These are phyloP conservation scores for Solanum clarkiae DNA, from an alignment of 257 asterid genomes.

Conservation along the genomic window DNA sequence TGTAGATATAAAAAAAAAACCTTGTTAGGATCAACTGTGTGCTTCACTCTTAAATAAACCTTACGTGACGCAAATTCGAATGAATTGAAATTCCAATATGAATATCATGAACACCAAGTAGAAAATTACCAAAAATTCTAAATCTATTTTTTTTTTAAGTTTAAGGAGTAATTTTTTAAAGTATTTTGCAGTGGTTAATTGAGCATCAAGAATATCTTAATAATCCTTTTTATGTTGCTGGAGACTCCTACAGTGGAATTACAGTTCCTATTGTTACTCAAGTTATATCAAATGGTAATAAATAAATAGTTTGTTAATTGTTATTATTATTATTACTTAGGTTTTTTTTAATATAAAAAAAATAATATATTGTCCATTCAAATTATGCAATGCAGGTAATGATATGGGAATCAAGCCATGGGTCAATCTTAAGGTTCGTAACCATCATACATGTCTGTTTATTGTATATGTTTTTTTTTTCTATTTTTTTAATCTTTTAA, in stretches of 20 bases:
- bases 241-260: not conserved
- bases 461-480: not conserved
- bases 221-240: not conserved
- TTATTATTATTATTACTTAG: not conserved
- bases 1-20: no score
- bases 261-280: not conserved
- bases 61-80: no score
- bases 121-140: no score
- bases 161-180: not conserved
- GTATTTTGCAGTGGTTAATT: not conserved
- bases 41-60: no score
- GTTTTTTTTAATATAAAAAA: not conserved
- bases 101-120: no score
- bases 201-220: not conserved
- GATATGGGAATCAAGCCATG: not conserved
- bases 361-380: not conserved
- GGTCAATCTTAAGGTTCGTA: not conserved
- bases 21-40: no score
- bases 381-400: not conserved
- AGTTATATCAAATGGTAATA: not conserved
- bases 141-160: not conserved
- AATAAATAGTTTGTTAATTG: not conserved
- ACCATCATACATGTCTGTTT: not conserved
- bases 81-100: no score
- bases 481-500: no score